phyloP scores from a whole-genome alignment of 108 stramenopile species.

The Nannochloropsis gaditana region DNA sequence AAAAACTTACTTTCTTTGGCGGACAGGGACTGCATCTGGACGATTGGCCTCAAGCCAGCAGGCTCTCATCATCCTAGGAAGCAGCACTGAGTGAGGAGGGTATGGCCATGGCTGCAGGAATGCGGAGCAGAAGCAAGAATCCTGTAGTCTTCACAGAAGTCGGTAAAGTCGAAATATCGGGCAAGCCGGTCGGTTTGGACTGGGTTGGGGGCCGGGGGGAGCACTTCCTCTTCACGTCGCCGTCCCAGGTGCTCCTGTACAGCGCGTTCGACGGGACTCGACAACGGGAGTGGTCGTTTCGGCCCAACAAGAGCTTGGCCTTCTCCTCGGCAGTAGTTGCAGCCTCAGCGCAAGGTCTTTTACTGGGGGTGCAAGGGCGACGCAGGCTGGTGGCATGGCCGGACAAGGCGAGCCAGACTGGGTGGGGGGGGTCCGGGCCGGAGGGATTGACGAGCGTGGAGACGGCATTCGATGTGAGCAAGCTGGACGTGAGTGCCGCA shows the following conservation, averaged over 20 bases:
- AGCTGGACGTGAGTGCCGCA: not conserved
- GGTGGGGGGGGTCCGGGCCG: not conserved
- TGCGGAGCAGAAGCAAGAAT: too few species aligned
- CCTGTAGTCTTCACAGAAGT: not conserved
- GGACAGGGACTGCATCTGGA: too few species aligned
- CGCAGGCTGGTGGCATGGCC: slow-evolving; percentile 1
- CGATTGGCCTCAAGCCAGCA: too few species aligned
- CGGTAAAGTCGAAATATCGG: not conserved
- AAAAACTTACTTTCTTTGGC: too few species aligned
- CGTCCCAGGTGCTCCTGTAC: not conserved
- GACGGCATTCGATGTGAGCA: not conserved
- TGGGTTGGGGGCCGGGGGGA: not conserved
- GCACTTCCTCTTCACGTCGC: slow-evolving; percentile 16
- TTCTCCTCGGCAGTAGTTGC: not conserved
- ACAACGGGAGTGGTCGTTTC: slow-evolving; percentile 3
- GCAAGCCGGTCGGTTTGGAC: not conserved
- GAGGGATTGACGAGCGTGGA: not conserved
- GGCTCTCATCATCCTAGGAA: too few species aligned
- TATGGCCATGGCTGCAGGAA: too few species aligned
- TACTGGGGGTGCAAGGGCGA: not conserved
- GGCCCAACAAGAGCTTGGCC: not conserved
- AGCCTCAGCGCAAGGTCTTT: not conserved
- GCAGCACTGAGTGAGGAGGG: too few species aligned
- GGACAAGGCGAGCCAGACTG: not conserved
- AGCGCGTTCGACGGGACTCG: not conserved